These are phyloP conservation scores for Porcisia hertigi DNA, from an alignment of 208 protist genomes.

Conservation along the genomic window DNA sequence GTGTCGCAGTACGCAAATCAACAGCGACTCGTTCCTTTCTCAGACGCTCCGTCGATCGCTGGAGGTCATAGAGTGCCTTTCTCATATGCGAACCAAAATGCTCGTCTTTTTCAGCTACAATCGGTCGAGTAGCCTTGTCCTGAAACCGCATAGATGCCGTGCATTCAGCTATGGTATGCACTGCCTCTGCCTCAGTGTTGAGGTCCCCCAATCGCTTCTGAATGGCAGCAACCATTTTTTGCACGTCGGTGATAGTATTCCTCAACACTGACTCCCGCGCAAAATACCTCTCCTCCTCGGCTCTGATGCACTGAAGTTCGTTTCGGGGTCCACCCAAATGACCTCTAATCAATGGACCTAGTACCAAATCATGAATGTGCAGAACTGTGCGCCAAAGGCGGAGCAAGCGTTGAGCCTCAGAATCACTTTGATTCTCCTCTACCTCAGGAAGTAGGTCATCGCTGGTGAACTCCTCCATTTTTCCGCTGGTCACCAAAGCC, in stretches of 20 bases:
- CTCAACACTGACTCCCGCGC: slow-evolving; percentile 1
- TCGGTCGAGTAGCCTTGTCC: background rate
- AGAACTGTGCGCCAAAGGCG: slow-evolving; percentile 4
- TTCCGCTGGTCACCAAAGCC: background rate
- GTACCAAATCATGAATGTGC: background rate
- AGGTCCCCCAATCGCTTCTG: background rate
- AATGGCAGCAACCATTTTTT: background rate
- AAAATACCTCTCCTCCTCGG: background rate
- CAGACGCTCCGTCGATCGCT: slow-evolving; percentile 4
- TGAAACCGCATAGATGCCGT: background rate
- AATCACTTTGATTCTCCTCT: background rate
- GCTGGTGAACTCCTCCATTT: background rate
- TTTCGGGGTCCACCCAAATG: background rate
- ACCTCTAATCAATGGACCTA: background rate
- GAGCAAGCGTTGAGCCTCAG: background rate
- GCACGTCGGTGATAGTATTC: background rate
- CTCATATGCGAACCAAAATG: background rate
- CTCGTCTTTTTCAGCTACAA: background rate
- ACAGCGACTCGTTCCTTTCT: background rate
- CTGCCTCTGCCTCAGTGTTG: background rate
- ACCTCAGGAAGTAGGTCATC: background rate
- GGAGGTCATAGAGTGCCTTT: background rate
- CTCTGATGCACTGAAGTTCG: background rate
- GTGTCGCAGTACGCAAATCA: background rate
- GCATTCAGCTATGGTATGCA: background rate